Percentiles rank a stretch among this genome's conserved stretches.
Evolutionary conservation across 1,284 basidiomycete genomes (phyloP).

Genomic region (Marasmius fiardii): DNA sequence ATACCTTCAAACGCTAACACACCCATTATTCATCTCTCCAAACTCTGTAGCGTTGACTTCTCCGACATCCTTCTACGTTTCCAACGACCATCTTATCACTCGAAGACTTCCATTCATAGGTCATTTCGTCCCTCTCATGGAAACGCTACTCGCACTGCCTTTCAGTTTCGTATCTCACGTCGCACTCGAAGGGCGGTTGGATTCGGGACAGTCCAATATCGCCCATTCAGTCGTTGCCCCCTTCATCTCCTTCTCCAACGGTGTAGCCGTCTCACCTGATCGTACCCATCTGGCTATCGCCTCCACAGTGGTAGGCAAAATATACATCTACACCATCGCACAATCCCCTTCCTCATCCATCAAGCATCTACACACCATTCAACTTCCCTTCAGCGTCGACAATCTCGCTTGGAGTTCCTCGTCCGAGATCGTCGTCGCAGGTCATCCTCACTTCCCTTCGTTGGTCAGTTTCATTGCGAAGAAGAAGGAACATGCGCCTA

Average conservation of each 20-base stretch:
- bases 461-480: constrained; percentile 42
- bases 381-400: constrained; percentile 57
- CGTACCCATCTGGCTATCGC: constrained; percentile 51
- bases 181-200: constrained; percentile 29
- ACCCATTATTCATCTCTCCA: constrained; percentile 54
- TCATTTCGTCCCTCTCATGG: constrained; percentile 45
- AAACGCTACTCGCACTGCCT: constrained; percentile 55
- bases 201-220: constrained; percentile 23
- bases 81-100: constrained; percentile 69
- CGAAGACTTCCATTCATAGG: constrained; percentile 55
- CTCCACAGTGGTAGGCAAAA: constrained; percentile 42
- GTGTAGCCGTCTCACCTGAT: constrained; percentile 52
- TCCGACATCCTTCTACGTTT: constrained; percentile 60
- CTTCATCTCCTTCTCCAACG: constrained; percentile 65
- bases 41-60: constrained; percentile 64
- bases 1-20: constrained; percentile 55
- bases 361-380: constrained; percentile 31
- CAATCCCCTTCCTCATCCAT: constrained; percentile 36
- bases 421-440: constrained; percentile 50
- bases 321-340: constrained; percentile 42
- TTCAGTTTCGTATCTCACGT: constrained; percentile 58
- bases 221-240: constrained; percentile 36
- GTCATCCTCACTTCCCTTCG: constrained; percentile 60
- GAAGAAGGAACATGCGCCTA: constrained; percentile 38
- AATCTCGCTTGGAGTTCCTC: constrained; percentile 53